Conservation (phyloP, 768 basidiomycete genomes). For the Lactarius hatsudake region DNA sequence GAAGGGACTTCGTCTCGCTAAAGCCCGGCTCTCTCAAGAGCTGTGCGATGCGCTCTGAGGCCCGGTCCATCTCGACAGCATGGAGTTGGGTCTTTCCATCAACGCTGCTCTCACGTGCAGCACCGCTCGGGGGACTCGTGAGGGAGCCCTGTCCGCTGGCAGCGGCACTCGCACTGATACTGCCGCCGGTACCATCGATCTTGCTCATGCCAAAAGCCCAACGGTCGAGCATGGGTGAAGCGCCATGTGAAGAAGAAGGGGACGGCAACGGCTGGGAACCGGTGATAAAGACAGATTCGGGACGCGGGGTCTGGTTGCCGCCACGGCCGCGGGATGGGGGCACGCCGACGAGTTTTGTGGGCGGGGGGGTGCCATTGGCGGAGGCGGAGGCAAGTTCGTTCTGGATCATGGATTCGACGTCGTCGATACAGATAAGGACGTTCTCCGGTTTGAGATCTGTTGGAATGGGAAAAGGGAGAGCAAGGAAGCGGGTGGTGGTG, state of each 20-base stretch:
- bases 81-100: constrained; percentile 22
- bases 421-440: constrained; percentile 94
- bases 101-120: constrained; percentile 12
- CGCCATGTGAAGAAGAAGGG: constrained; percentile 66
- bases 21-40: constrained; percentile 43
- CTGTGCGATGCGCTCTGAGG: constrained; percentile 51
- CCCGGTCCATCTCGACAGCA: constrained; percentile 41
- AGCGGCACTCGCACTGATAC: constrained; percentile 29
- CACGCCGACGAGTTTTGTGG: constrained; percentile 81
- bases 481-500: constrained; percentile 13
- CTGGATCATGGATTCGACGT: constrained; percentile 90
- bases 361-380: constrained; percentile 42
- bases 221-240: constrained; percentile 72
- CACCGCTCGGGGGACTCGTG: constrained; percentile 29
- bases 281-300: constrained; percentile 81
- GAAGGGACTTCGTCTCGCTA: constrained; percentile 39
- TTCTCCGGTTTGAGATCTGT: constrained; percentile 96
- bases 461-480: constrained; percentile 19
- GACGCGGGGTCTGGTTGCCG: constrained; percentile 92
- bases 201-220: constrained; percentile 92
- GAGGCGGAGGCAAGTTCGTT: constrained; percentile 65
- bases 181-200: constrained; percentile 53
- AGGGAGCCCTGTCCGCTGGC: constrained; percentile 37
- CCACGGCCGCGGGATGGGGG: constrained; percentile 91
- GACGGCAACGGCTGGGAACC: constrained; percentile 92